Percentiles rank a stretch among this genome's conserved stretches.
Evolutionary conservation across 257 asterid genomes (phyloP).

Genomic region (Handroanthus guayacan): DNA sequence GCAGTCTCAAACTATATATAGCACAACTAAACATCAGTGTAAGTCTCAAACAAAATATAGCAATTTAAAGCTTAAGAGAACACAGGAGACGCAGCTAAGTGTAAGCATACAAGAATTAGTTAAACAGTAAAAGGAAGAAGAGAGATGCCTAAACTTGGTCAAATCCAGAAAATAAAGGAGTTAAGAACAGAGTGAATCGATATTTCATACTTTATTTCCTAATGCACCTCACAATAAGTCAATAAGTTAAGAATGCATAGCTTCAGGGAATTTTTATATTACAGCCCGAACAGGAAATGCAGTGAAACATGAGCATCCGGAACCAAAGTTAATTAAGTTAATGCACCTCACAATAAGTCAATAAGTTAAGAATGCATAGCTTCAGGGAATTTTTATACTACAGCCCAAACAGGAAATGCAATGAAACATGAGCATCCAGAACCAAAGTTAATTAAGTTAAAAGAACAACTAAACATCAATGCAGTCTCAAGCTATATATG

Average conservation of each 20-base stretch:
- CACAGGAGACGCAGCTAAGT: too few species aligned
- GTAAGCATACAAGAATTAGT: too few species aligned
- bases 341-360: background rate
- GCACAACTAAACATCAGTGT: too few species aligned
- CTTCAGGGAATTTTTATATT: slow-evolving; percentile 1
- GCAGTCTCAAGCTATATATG: too few species aligned
- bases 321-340: background rate
- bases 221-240: background rate
- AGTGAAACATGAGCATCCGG: slow-evolving; percentile 2
- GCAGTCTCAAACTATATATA: too few species aligned
- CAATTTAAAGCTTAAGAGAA: too few species aligned
- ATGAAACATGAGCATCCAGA: slow-evolving; percentile 4
- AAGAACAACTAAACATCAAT: too few species aligned
- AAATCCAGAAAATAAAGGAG: background rate
- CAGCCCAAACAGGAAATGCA: slow-evolving; percentile 12
- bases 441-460: background rate
- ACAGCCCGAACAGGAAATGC: slow-evolving; percentile 8
- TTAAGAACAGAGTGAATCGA: background rate
- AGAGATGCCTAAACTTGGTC: slow-evolving; percentile 15
- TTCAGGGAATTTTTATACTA: background rate
- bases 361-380: background rate
- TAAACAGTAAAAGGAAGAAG: background rate
- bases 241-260: background rate
- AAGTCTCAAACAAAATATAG: too few species aligned
- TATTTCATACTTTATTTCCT: background rate